Base-by-base conservation (phyloP, 768 basidiomycete species). In the Xerocomus spinulosus region DNA sequence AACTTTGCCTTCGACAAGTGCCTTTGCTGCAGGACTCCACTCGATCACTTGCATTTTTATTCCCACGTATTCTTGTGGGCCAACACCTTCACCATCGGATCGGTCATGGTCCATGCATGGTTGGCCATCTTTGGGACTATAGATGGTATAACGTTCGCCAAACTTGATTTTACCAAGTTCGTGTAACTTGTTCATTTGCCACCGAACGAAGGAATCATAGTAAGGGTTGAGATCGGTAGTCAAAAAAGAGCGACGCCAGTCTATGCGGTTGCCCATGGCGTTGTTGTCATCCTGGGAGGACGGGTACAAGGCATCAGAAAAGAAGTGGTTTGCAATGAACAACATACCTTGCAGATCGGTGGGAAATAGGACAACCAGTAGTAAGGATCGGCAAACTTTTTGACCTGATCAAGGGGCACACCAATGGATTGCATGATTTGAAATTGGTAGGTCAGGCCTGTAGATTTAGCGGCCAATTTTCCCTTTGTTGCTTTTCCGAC, bases 51-150 rank as follows among this genome's bases (percentile, higher is more conserved):
- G 83, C 88, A 98, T 91, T 74, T 96, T 97, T 67, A 98, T 70
- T 17, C 75, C 87, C 17, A 94, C 90, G 70, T 98, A 98, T 63
- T 98, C 95, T 61, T 94, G 92, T 4, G 96, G 96, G 6, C 91
- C 92, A 46, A 92, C 73, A 39, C 86, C 95, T 69, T 99, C 96
- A 34, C 96, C 96, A 50, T 92, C 91, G 43, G 83, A 80, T 48
- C 96, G 87, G 68, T 99, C 96, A 71, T 99, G 96, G 69, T 99
- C 96, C 96, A 99, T 98, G 63, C 96, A 99, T 0, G 96, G 95
- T 63, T 98, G 96, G 3, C 93, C 94, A 57, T 99, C 96, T 68
- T 97, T 97, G 3, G 93, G 92, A 54, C 91, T 94, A 77, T 96
- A 99, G 62, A 99, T 91, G 13, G 96, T 99, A 68, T 97, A 95